Evolutionary conservation across 306 rosid genomes (phyloP).

Genomic region (Casuarina equisetifolia): DNA sequence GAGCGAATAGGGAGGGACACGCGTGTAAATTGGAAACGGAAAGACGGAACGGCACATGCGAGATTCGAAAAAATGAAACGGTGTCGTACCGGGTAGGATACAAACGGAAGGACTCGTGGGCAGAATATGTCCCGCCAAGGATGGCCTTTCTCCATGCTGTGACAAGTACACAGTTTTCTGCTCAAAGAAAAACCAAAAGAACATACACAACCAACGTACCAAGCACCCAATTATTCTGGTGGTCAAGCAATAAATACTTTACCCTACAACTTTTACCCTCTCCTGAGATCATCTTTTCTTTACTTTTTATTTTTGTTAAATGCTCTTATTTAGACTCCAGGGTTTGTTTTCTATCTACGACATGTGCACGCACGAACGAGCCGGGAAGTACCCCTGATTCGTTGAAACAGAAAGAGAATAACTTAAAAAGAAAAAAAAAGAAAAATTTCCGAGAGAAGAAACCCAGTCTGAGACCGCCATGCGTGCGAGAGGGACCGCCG

Average conservation of each 20-base stretch:
- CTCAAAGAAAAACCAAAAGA: not conserved
- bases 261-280: not conserved
- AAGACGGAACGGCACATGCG: not conserved
- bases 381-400: not conserved
- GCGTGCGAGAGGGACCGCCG: too few species aligned
- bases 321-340: too few species aligned
- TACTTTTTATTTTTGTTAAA: not conserved
- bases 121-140: slow-evolving; percentile 50
- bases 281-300: not conserved
- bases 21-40: not conserved
- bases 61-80: not conserved
- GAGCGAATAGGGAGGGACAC: not conserved
- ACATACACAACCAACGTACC: not conserved
- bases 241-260: not conserved
- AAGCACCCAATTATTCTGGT: not conserved
- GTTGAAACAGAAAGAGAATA: not conserved
- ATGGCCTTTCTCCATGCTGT: slow-evolving; percentile 32
- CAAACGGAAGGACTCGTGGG: slow-evolving; percentile 35
- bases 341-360: slow-evolving; percentile 3
- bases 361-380: slow-evolving; percentile 1
- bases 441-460: too few species aligned
- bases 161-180: slow-evolving; percentile 49
- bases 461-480: not conserved
- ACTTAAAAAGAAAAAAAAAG: not conserved
- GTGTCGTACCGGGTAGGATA: slow-evolving; percentile 30